Percentiles rank a stretch among this genome's conserved stretches.
Evolutionary conservation across 257 asterid species (phyloP).

Genomic region (Salvia splendens): DNA sequence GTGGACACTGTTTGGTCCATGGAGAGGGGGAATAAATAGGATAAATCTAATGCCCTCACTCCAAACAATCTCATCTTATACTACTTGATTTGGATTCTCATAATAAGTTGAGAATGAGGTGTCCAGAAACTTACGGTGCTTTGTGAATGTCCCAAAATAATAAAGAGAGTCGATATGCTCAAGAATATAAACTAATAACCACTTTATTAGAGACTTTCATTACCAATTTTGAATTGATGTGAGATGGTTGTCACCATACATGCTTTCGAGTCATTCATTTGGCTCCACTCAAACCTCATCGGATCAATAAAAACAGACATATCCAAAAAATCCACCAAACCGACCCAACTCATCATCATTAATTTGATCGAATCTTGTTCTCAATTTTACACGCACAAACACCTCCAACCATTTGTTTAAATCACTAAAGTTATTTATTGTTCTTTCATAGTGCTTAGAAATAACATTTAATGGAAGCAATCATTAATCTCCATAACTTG

Average conservation of each 20-base stretch:
- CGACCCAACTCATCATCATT: too few species aligned
- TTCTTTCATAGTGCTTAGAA: too few species aligned
- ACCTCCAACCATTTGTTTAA: too few species aligned
- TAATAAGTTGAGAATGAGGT: constrained; percentile 12
- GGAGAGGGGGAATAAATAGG: not conserved
- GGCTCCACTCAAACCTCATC: too few species aligned
- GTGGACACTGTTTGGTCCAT: not conserved
- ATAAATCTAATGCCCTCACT: constrained; percentile 1
- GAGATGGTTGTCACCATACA: not conserved
- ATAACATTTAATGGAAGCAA: too few species aligned
- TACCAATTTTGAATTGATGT: not conserved
- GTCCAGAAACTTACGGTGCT: constrained; percentile 12
- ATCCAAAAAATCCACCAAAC: too few species aligned
- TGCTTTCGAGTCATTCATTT: constrained; percentile 6
- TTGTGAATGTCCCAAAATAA: not conserved
- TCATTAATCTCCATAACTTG: too few species aligned
- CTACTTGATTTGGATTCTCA: constrained; percentile 7
- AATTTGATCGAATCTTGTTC: too few species aligned
- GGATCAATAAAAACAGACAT: too few species aligned
- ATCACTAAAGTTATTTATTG: too few species aligned
- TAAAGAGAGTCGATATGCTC: not conserved
- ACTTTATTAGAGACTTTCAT: not conserved
- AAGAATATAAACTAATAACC: not conserved
- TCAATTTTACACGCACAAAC: too few species aligned
- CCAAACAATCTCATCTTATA: not conserved